phyloP scores from a whole-genome alignment of 2,329 filamentous ascomycete genomes.

The Sarocladium strictum region DNA sequence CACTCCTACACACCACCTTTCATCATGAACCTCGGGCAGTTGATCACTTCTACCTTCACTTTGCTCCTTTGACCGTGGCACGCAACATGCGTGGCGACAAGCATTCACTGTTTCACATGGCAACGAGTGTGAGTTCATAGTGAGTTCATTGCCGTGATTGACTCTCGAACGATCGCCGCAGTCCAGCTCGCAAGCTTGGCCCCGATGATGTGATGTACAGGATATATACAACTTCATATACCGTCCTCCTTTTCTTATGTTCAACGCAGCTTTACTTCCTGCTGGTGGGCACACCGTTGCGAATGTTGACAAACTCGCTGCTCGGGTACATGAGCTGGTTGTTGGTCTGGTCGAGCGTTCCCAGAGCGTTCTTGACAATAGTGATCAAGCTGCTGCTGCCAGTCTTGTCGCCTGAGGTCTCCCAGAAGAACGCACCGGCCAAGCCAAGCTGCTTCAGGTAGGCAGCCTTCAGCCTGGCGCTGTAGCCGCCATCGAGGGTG shows the following conservation, averaged over 20 bases:
- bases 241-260: background rate
- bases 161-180: background rate
- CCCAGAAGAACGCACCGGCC: slow-evolving; percentile 82
- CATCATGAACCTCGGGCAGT: too few relatives aligned
- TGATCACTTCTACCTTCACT: too few relatives aligned
- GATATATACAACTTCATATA: background rate
- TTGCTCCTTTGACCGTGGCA: too few relatives aligned
- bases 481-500: slow-evolving; percentile 59
- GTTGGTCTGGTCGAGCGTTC: slow-evolving; percentile 37
- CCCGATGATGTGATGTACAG: background rate
- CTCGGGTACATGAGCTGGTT: slow-evolving; percentile 52
- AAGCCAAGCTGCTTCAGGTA: slow-evolving; percentile 57
- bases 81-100: too few relatives aligned
- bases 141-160: background rate
- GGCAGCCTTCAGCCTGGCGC: slow-evolving; percentile 53
- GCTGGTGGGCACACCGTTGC: slow-evolving; percentile 24
- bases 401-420: slow-evolving; percentile 60
- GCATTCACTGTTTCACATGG: background rate
- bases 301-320: slow-evolving; percentile 54
- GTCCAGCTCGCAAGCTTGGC: too few relatives aligned
- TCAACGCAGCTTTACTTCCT: background rate
- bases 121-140: background rate
- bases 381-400: slow-evolving; percentile 52
- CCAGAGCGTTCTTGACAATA: slow-evolving; percentile 40
- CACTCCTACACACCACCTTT: too few relatives aligned